Base-by-base conservation (phyloP, 2,329 filamentous ascomycete genomes). In the Penicillium sp. region DNA sequence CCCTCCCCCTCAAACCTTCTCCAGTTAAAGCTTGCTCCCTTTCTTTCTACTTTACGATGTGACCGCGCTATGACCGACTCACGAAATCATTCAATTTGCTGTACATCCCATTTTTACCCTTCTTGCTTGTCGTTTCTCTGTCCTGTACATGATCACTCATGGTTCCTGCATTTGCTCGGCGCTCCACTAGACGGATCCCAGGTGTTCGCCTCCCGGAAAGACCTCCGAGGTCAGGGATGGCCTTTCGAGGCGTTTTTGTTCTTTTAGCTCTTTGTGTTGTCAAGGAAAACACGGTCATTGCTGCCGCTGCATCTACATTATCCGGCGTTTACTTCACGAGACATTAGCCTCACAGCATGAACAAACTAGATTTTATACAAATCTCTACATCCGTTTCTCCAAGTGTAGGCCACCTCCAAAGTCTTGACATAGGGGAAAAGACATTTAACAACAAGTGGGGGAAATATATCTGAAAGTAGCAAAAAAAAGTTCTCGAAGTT, bases 1-100 rank as follows among this genome's bases (percentile, higher is more conserved):
- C 34, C 64, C 66, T 47, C 54, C 65, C 24, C 63, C 60, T 26
- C 65, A 67, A 26, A 63, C 55, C 28, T 72, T 65, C 52, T 65
- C 64, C 36, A 53, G 51, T 52, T 67, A 48, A 67, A 45, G 4
- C 15, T 24, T 23, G 18, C 21, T 43, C 45, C 45, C 36, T 21
- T 45, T 38, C 45, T 23, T 45, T 53, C 45, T 50, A 21, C 18
- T 54, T 65, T 33, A 68, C 61, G 64, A 66, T 53, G 56, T 61
- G 51, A 65, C 59, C 47, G 61, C 54, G 53, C 56, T 49, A 70
- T 50, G 67, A 70, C 56, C 47, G 46, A 51, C 50, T 59, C 49
- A 67, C 56, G 64, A 67, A 52, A 51, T 51, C 49, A 51, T 58
- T 23, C 45, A 52, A 52, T 63, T 60, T 56, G 41, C 49, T 66